A percentile compares a stretch with the other conserved stretches of the same genome.
These are phyloP conservation scores for Penicillium atrosanguineum DNA, from an alignment of 495 filamentous ascomycete species.

Conservation along the genomic window DNA sequence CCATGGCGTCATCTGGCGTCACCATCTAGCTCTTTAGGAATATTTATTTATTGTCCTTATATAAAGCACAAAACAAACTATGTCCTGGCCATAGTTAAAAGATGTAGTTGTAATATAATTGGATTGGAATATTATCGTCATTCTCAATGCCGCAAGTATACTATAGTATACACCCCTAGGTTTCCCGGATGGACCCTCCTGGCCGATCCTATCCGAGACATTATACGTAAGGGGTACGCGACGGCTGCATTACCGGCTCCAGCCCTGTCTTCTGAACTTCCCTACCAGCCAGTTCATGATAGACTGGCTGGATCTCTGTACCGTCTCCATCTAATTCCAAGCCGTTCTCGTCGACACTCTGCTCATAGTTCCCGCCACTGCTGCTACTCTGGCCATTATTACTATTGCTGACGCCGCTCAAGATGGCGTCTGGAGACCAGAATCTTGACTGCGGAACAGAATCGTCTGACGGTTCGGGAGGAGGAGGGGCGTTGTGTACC, in stretches of 20 bases:
- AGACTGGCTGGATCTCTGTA: slow-evolving; percentile 18
- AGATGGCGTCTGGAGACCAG: slow-evolving; percentile 19
- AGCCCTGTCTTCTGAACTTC: slow-evolving; percentile 3
- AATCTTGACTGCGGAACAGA: slow-evolving; percentile 5
- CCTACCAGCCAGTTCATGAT: slow-evolving; percentile 14
- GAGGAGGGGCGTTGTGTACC: slow-evolving; percentile 11
- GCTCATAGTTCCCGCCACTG: slow-evolving; percentile 3
- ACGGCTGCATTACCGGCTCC: neutral
- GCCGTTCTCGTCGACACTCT: slow-evolving; percentile 9
- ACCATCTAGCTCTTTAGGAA: no score
- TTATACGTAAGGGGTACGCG: neutral
- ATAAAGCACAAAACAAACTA: no score
- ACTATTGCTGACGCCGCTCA: neutral
- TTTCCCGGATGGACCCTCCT: no score
- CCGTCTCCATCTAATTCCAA: slow-evolving; percentile 15
- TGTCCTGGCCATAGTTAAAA: no score
- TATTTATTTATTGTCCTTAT: no score
- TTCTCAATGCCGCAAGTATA: no score
- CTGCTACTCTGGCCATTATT: slow-evolving; percentile 11
- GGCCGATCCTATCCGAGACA: no score
- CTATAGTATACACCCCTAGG: no score
- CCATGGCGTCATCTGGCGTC: no score
- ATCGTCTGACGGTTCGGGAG: slow-evolving; percentile 6
- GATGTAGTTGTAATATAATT: no score
- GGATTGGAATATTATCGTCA: no score